Evolutionary conservation across 108 stramenopile genomes (phyloP), one percentile per base, ranked within the genome.

Genomic region (Schizochytrium sp.): DNA sequence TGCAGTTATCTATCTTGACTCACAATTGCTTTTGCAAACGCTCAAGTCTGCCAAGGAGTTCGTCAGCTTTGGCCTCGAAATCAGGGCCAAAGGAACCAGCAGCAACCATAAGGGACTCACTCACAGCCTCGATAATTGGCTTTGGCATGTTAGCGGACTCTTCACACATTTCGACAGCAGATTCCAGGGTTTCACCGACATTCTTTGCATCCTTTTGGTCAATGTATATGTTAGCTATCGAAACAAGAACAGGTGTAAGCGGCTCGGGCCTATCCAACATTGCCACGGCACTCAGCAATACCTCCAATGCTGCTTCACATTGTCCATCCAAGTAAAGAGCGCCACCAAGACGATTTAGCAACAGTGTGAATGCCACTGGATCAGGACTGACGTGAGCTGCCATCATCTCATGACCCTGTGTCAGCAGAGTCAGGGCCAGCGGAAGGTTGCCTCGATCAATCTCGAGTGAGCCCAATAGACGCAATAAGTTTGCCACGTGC

Each of bases 351-450:
- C 8, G 42, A 44, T 69, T 38, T 44, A 69, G 28, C 12, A 69
- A 44, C 64, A 69, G 40, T 44, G 12, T 7, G 28, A 69, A 0
- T 38, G 15, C 40, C 64, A 44, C 15, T 15, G 64, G 64, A 2
- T 69, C 19, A 38, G 64, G 64, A 44, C 44, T 8, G 5, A 44
- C 44, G 12, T 44, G 40, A 10, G 10, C 17, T 17, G 10, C 57
- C 64, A 69, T 69, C 64, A 69, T 69, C 28, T 15, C 7, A 15
- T 69, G 64, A 38, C 42, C 7, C 64, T 69, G 64, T 5, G 64
- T 69, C 64, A 69, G 44, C 0, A 69, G 64, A 38, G 64, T 69
- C 1, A 69, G 64, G 42, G 64, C 12, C 28, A 44, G 40, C 7
- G 40, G 42, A 38, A 15, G 8, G 2, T 69, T 15, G 64, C 64